These are phyloP conservation scores for Citrullus mucosospermus DNA, from an alignment of 306 rosid genomes.

Conservation along the genomic window DNA sequence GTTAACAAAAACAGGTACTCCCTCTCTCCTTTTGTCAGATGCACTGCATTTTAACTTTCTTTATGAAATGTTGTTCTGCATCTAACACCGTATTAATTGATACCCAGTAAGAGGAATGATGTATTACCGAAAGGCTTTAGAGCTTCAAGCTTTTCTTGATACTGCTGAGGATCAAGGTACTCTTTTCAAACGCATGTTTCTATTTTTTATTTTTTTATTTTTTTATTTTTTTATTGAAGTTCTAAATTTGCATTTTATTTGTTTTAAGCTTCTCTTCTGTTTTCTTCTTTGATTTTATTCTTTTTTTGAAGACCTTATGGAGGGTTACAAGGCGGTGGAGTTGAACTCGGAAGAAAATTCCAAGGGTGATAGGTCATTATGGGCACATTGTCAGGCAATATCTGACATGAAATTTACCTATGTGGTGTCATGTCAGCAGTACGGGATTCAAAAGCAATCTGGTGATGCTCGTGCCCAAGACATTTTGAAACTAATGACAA, in stretches of 20 bases:
- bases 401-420: conserved; percentile 92
- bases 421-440: conserved; percentile 94
- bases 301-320: conserved; percentile 67
- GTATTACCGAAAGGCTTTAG: conserved; percentile 94
- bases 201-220: neutral
- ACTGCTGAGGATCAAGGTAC: conserved; percentile 90
- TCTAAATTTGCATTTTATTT: neutral
- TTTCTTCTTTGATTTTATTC: conserved; percentile 11
- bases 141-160: conserved; percentile 95
- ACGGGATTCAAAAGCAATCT: conserved; percentile 88
- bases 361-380: conserved; percentile 73
- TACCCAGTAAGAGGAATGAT: conserved; percentile 88
- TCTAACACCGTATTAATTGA: conserved; percentile 12
- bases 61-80: neutral
- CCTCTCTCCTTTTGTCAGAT: neutral
- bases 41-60: too few species aligned
- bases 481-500: conserved; percentile 80
- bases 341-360: conserved; percentile 62
- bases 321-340: conserved; percentile 85
- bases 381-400: conserved; percentile 91
- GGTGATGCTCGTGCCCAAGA: conserved; percentile 81
- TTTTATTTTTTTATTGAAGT: too few species aligned
- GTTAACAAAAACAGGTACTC: conserved; percentile 79
- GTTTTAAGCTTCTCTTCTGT: neutral
- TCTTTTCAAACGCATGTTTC: neutral